These are phyloP conservation scores for Maudiozyma bulderi DNA, from an alignment of 805 yeast genomes.

Conservation along the genomic window DNA sequence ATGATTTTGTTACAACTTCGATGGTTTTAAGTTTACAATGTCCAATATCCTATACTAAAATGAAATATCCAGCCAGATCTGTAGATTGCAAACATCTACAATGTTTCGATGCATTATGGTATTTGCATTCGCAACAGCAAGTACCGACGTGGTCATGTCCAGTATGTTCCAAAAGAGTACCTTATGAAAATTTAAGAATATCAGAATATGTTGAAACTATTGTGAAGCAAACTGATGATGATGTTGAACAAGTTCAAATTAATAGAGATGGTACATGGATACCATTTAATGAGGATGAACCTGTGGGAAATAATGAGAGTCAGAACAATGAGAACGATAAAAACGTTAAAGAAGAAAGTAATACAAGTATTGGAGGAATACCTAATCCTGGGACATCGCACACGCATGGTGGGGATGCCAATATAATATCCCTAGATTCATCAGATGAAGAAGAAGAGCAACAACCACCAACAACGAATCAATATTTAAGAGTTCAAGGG, in stretches of 20 bases:
- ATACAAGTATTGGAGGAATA: background rate
- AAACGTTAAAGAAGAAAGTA: slow-evolving; percentile 6
- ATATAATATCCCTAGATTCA: slow-evolving; percentile 36
- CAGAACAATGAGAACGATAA: slow-evolving; percentile 1
- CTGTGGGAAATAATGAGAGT: slow-evolving; percentile 2
- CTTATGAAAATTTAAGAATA: slow-evolving; percentile 50
- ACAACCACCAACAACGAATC: background rate
- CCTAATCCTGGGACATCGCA: too few relatives aligned
- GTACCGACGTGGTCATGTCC: slow-evolving; percentile 88
- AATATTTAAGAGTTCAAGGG: background rate
- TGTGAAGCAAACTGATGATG: slow-evolving; percentile 40
- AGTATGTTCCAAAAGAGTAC: slow-evolving; percentile 50
- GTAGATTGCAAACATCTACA: slow-evolving; percentile 68
- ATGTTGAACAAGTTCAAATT: slow-evolving; percentile 57
- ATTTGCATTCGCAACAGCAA: slow-evolving; percentile 63
- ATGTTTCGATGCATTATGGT: slow-evolving; percentile 78
- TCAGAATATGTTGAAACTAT: slow-evolving; percentile 68
- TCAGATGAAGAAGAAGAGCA: slow-evolving; percentile 33
- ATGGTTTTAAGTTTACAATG: slow-evolving; percentile 63
- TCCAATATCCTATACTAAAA: slow-evolving; percentile 65
- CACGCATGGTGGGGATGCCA: background rate
- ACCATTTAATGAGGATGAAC: slow-evolving; percentile 27
- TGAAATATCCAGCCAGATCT: slow-evolving; percentile 65
- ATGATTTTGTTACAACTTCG: slow-evolving; percentile 58
- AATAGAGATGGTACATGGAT: slow-evolving; percentile 70